These are phyloP conservation scores for Pseudogymnoascus sp. DNA, from an alignment of 2,329 filamentous ascomycete genomes.

Conservation along the genomic window DNA sequence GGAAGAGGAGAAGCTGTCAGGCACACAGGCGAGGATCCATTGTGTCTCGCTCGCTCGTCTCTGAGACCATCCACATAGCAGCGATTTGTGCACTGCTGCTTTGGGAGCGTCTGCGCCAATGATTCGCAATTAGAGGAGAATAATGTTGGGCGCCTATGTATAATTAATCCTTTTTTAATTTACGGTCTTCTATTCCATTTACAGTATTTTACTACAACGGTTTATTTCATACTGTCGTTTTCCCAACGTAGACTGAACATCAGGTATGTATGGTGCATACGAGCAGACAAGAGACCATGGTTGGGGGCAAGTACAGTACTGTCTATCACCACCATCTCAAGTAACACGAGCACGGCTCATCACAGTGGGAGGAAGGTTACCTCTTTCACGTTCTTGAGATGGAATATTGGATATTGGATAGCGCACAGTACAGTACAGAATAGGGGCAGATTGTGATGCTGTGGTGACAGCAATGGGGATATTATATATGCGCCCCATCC, in stretches of 20 bases:
- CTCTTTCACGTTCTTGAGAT: neutral
- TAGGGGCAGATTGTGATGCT: neutral
- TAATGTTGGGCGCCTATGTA: neutral
- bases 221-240: neutral
- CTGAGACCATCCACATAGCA: slow-evolving; percentile 5
- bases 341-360: neutral
- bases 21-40: slow-evolving; percentile 5
- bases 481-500: neutral
- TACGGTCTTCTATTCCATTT: neutral
- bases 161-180: neutral
- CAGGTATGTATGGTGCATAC: neutral
- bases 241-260: neutral
- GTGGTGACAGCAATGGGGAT: neutral
- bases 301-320: neutral
- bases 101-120: slow-evolving; percentile 7
- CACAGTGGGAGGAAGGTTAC: neutral
- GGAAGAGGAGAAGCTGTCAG: slow-evolving; percentile 8
- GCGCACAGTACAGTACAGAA: neutral
- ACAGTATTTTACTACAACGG: neutral
- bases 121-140: neutral
- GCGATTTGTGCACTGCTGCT: neutral
- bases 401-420: neutral
- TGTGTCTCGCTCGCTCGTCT: slow-evolving; percentile 1
- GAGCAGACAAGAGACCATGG: neutral
- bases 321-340: neutral